Conservation (phyloP, 495 filamentous ascomycete genomes). For the Daldinia childiae region DNA sequence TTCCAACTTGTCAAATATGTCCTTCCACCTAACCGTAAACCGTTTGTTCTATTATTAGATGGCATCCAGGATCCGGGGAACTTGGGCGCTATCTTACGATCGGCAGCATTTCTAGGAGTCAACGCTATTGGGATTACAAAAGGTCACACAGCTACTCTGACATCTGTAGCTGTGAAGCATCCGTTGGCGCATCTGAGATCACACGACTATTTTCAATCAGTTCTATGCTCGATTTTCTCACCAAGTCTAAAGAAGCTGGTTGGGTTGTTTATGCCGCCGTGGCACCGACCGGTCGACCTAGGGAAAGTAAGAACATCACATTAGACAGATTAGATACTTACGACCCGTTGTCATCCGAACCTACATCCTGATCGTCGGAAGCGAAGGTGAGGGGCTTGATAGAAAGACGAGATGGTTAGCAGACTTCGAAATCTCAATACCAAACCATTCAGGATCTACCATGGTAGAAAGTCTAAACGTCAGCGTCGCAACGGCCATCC, state of each 20-base stretch:
- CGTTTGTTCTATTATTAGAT: conserved; percentile 83
- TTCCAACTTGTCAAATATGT: conserved; percentile 49
- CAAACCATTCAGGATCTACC: conserved; percentile 43
- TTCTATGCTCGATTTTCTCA: conserved; percentile 74
- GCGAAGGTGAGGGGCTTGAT: conserved; percentile 79
- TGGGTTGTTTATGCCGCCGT: conserved; percentile 88
- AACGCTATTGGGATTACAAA: conserved; percentile 76
- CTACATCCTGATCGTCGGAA: conserved; percentile 83
- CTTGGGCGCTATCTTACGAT: conserved; percentile 85
- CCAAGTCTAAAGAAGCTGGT: conserved; percentile 69
- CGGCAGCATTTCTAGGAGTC: conserved; percentile 85
- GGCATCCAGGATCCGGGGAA: conserved; percentile 90
- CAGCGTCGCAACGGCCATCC: conserved; percentile 79
- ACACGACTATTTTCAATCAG: conserved; percentile 73
- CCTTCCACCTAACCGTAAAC: conserved; percentile 64
- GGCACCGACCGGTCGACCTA: conserved; percentile 55
- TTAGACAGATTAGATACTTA: conserved; percentile 47
- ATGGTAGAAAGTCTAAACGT: conserved; percentile 87
- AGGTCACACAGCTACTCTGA: conserved; percentile 73
- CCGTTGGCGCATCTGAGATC: conserved; percentile 84
- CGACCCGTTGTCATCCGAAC: conserved; percentile 66
- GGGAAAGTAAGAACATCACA: conserved; percentile 42
- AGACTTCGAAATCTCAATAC: conserved; percentile 66
- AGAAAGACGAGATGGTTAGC: conserved; percentile 62
- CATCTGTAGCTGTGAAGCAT: conserved; percentile 83